Evolutionary conservation across 2,329 filamentous ascomycete genomes (phyloP).

Genomic region (Aspergillus spinulosporus): DNA sequence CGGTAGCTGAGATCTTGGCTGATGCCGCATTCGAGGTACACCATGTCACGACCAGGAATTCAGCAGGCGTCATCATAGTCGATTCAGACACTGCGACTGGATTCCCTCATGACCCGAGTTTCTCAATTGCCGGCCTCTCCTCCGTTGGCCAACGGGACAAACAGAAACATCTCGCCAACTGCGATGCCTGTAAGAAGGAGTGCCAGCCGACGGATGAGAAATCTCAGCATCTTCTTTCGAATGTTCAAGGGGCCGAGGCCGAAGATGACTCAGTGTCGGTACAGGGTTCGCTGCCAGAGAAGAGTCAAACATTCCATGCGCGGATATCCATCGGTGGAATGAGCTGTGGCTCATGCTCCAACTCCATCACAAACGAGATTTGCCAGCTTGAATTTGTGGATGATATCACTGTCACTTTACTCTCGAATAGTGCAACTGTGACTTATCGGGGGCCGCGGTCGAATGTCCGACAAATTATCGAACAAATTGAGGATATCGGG

Average conservation of each 20-base stretch:
- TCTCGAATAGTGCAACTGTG: conserved; percentile 66
- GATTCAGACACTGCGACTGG: conserved; percentile 39
- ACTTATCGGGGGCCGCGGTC: conserved; percentile 54
- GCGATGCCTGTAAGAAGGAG: conserved; percentile 51
- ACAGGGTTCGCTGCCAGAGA: not conserved
- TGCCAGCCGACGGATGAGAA: conserved; percentile 25
- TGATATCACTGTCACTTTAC: conserved; percentile 62
- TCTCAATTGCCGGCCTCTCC: no score
- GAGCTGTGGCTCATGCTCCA: conserved; percentile 70
- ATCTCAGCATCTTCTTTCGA: conserved; percentile 6
- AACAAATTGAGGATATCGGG: conserved; percentile 53
- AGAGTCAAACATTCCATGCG: conserved; percentile 27
- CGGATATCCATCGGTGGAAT: conserved; percentile 64
- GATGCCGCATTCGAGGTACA: conserved; percentile 51
- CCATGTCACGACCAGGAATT: conserved; percentile 44
- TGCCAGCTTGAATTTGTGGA: conserved; percentile 60
- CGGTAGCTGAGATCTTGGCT: conserved; percentile 41
- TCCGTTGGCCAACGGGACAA: conserved; percentile 25
- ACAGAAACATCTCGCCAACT: conserved; percentile 52
- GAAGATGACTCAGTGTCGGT: conserved; percentile 8
- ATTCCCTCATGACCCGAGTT: conserved; percentile 32
- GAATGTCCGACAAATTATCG: conserved; percentile 48
- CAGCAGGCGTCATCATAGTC: conserved; percentile 29
- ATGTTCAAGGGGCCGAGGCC: not conserved
- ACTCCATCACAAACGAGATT: conserved; percentile 62